Conservation (phyloP, 768 basidiomycete genomes). For the Cystofilobasidium macerans region DNA sequence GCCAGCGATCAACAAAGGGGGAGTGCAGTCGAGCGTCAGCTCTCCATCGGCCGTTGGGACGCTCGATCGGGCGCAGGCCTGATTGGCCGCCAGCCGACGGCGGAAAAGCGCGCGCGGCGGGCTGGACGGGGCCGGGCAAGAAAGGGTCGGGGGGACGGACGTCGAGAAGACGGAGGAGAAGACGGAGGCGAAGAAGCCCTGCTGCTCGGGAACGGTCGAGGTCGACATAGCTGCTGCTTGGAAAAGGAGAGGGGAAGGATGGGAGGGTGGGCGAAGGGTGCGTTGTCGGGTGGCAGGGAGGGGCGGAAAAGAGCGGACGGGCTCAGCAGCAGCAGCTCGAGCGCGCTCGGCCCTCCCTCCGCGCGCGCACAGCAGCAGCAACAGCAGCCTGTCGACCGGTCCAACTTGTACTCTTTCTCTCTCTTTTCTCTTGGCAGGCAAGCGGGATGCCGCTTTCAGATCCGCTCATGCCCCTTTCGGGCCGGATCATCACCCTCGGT, state of each 20-base stretch:
- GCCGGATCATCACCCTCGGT: background rate
- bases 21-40: background rate
- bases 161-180: conserved; percentile 22
- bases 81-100: too few species aligned
- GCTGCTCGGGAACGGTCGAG: conserved; percentile 7
- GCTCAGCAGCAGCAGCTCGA: too few species aligned
- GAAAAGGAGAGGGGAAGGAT: background rate
- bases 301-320: background rate
- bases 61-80: background rate
- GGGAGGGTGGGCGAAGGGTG: background rate
- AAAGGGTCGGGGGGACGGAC: conserved; percentile 3
- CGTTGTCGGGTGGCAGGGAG: background rate
- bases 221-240: conserved; percentile 7
- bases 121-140: background rate
- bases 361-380: too few species aligned
- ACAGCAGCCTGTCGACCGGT: too few species aligned
- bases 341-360: too few species aligned
- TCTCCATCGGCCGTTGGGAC: background rate
- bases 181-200: conserved; percentile 25
- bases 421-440: background rate
- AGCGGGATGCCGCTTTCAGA: background rate
- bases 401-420: too few species aligned
- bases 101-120: background rate
- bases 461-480: background rate
- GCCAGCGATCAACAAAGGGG: background rate